Evolutionary conservation across 169 alveolate genomes (phyloP), one percentile per base, ranked within the genome.

Genomic region (Hepatocystis sp.): DNA sequence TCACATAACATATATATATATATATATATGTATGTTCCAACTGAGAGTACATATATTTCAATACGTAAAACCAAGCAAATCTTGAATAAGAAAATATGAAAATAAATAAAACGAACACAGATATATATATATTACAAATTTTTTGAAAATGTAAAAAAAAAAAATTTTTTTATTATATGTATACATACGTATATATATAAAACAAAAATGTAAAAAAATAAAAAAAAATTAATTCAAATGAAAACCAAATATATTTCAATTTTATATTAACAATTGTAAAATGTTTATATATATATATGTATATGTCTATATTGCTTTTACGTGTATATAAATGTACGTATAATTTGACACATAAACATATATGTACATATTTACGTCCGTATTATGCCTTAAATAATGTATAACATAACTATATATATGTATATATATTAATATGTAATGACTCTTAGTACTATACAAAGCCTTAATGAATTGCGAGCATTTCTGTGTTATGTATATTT

Each of bases 191-290:
- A n/a, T n/a, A n/a, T n/a, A 27, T 53, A 21, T 25, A 10, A 17
- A 23, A 53, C n/a, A 23, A 23, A 53, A 25, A 53, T 25, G n/a
- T 44, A 27, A 53, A 34, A 44, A 58, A 21, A 7, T 23, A 30
- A 15, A 30, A 47, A 66, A 28, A 15, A 63, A 53, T 53, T 36
- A 40, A 67, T 61, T 40, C 46, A 67, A 10, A 30, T 28, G 61
- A 32, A 25, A 64, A 64, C 66, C 21, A 67, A 67, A 27, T 67
- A 52, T 11, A 60, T 67, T 61, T 34, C 85, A 67, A 67, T 36
- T 67, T 36, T 39, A 67, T 44, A 19, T 67, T 53, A 28, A 27
- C n/a, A n/a, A n/a, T n/a, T n/a, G n/a, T n/a, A n/a, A n/a, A n/a
- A n/a, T n/a, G n/a, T n/a, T n/a, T n/a, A 30, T 53, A 28, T 19